These are phyloP conservation scores for Malus fusca DNA, from an alignment of 306 rosid genomes.

Conservation along the genomic window DNA sequence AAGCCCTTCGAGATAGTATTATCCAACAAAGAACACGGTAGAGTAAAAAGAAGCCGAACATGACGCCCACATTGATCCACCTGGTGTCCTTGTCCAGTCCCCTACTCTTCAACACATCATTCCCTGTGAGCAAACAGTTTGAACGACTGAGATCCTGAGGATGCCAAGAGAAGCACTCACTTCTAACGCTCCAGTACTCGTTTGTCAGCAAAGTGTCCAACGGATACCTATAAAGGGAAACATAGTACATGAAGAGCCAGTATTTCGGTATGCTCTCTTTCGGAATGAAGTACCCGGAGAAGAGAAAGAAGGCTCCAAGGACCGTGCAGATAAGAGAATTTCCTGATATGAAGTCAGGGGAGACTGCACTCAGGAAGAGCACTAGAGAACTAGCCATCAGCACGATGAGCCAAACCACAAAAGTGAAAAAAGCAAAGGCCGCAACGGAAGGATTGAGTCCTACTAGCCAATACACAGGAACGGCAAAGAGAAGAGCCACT, in stretches of 20 bases:
- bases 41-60: conserved; percentile 65
- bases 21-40: conserved; percentile 80
- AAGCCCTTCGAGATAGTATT: conserved; percentile 61
- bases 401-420: conserved; percentile 83
- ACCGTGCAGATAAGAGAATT: conserved; percentile 79
- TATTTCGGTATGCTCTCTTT: conserved; percentile 73
- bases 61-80: conserved; percentile 68
- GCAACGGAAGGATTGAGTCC: conserved; percentile 69
- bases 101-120: conserved; percentile 67
- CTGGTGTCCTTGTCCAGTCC: conserved; percentile 68
- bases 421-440: conserved; percentile 63
- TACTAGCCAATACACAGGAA: conserved; percentile 77
- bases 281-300: conserved; percentile 94
- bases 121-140: conserved; percentile 40
- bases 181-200: conserved; percentile 61
- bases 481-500: conserved; percentile 58
- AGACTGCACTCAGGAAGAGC: conserved; percentile 67
- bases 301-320: conserved; percentile 77
- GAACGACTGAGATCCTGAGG: not conserved
- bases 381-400: conserved; percentile 89
- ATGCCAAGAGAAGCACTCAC: conserved; percentile 36
- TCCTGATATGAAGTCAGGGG: conserved; percentile 90
- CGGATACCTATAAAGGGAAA: conserved; percentile 82
- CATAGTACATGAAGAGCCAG: conserved; percentile 94
- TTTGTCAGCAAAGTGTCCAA: conserved; percentile 69